A percentile compares a stretch with the other conserved stretches of the same genome.
These are phyloP conservation scores for Metschnikowia koreensis DNA, from an alignment of 805 yeast genomes.

Conservation along the genomic window DNA sequence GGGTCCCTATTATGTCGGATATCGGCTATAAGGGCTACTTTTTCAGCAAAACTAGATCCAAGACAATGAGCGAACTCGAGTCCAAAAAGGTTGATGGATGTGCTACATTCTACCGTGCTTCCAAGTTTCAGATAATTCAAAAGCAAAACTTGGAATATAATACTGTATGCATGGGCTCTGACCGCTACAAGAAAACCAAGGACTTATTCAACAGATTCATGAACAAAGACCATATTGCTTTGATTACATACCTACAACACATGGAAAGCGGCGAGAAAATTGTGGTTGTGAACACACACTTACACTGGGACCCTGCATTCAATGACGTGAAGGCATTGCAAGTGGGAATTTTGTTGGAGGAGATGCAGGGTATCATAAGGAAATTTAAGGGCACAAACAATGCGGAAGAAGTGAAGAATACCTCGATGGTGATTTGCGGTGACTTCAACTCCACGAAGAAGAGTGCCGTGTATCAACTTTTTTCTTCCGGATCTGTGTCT, in stretches of 20 bases:
- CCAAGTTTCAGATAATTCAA: conserved; percentile 67
- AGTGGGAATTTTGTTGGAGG: conserved; percentile 87
- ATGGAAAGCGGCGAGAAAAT: conserved; percentile 66
- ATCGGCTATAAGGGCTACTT: conserved; percentile 80
- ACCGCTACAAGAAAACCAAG: conserved; percentile 86
- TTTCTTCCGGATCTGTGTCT: conserved; percentile 77
- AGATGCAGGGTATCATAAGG: conserved; percentile 65
- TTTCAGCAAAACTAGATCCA: conserved; percentile 87
- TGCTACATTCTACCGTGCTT: conserved; percentile 80
- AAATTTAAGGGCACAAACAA: conserved; percentile 45
- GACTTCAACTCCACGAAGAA: conserved; percentile 87
- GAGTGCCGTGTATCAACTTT: conserved; percentile 89
- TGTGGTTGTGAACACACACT: conserved; percentile 83
- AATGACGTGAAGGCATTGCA: conserved; percentile 96
- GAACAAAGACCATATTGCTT: conserved; percentile 92
- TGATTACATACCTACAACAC: conserved; percentile 73
- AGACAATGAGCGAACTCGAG: conserved; percentile 78
- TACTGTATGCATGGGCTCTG: conserved; percentile 73
- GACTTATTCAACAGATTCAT: conserved; percentile 94
- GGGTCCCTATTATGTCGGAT: conserved; percentile 71
- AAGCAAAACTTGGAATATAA: conserved; percentile 81
- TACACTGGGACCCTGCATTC: conserved; percentile 97
- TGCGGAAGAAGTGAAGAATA: conserved; percentile 52
- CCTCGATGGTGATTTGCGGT: conserved; percentile 87
- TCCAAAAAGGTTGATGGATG: conserved; percentile 96